Percentiles rank a stretch among this genome's conserved stretches.
Evolutionary conservation across 768 basidiomycete genomes (phyloP).

Genomic region (Lactifluus pinguis): DNA sequence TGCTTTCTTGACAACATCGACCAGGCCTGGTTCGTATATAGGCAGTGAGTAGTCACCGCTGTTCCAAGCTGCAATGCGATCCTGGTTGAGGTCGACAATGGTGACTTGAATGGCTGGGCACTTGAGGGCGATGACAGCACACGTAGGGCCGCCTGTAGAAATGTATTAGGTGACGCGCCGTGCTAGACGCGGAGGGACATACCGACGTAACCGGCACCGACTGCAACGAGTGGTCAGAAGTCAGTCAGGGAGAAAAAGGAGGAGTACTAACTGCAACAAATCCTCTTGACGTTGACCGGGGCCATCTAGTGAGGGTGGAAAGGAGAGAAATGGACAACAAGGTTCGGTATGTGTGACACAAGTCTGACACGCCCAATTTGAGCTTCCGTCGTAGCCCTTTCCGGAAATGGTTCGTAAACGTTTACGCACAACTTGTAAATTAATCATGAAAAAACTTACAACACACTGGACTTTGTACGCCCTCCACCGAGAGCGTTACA

Average conservation of each 20-base stretch:
- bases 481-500: no score
- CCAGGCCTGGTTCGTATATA: conserved; percentile 97
- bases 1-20: conserved; percentile 77
- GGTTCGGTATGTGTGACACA: no score
- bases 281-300: conserved; percentile 60
- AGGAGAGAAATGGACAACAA: conserved; percentile 14
- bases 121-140: conserved; percentile 88
- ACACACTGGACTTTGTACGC: no score
- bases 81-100: conserved; percentile 95
- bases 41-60: conserved; percentile 74
- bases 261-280: conserved; percentile 73
- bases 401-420: no score
- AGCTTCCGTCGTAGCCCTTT: no score
- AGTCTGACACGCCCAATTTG: no score
- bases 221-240: conserved; percentile 30
- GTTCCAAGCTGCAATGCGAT: conserved; percentile 97
- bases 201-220: conserved; percentile 94
- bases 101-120: conserved; percentile 92
- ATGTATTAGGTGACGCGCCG: not conserved
- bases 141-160: conserved; percentile 78
- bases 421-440: no score
- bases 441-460: no score
- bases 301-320: conserved; percentile 31
- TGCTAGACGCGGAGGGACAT: conserved; percentile 23
- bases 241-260: not conserved